Conservation (phyloP, 768 basidiomycete species). For the Sistotremastrum niveocremeum region DNA sequence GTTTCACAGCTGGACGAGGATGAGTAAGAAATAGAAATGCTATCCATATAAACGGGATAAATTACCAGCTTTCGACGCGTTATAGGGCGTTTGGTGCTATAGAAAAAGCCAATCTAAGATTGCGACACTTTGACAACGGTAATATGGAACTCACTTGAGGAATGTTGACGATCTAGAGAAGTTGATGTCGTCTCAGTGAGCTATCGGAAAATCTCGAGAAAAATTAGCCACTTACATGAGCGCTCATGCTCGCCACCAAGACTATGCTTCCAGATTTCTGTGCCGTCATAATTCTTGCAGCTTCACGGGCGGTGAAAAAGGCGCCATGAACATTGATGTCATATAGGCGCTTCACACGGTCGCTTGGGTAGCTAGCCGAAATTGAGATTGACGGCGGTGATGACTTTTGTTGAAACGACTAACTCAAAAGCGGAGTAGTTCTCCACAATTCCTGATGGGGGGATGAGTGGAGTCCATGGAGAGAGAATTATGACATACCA, state of each 20-base stretch:
- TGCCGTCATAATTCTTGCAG: constrained; percentile 82
- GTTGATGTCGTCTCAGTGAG: constrained; percentile 3
- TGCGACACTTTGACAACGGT: neutral
- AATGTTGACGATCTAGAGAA: constrained; percentile 63
- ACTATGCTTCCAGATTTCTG: constrained; percentile 69
- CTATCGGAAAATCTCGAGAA: constrained; percentile 8
- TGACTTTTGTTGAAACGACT: constrained; percentile 10
- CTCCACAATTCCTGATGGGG: constrained; percentile 58
- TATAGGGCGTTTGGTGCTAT: constrained; percentile 87
- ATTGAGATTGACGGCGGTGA: neutral
- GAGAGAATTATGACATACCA: constrained; percentile 31
- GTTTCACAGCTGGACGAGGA: constrained; percentile 54
- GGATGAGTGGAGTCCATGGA: neutral
- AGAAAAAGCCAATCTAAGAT: neutral
- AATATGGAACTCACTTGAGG: constrained; percentile 43
- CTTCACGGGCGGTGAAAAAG: constrained; percentile 94
- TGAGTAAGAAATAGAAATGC: no score
- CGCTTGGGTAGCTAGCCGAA: constrained; percentile 59
- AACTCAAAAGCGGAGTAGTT: constrained; percentile 82
- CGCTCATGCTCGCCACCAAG: constrained; percentile 85
- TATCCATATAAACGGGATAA: neutral
- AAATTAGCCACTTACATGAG: constrained; percentile 40
- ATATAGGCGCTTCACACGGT: constrained; percentile 70
- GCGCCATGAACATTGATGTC: constrained; percentile 92
- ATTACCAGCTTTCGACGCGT: constrained; percentile 84